Percentiles rank a stretch among this genome's conserved stretches.
Evolutionary conservation across 441 rosid genomes (phyloP).

Genomic region (Melianthus villosus): DNA sequence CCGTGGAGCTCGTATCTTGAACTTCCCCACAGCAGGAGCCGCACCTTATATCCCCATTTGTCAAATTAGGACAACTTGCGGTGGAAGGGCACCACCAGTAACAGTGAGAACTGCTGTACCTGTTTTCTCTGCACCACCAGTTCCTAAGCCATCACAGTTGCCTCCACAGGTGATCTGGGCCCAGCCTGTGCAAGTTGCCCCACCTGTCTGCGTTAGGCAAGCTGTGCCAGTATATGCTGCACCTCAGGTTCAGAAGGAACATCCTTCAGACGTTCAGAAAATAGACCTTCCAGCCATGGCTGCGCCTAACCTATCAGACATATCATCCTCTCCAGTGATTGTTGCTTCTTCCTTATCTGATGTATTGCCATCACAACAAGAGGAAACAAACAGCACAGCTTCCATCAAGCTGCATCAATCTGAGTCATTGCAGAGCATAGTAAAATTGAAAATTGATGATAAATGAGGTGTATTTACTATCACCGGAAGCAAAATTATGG

Average conservation of each 20-base stretch:
- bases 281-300: background rate
- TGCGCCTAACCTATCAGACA: constrained; percentile 1
- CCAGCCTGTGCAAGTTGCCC: constrained; percentile 34
- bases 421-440: constrained; percentile 28
- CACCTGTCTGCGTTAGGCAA: constrained; percentile 65
- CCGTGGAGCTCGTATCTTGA: constrained; percentile 29
- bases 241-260: constrained; percentile 27
- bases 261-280: background rate
- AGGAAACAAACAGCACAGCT: constrained; percentile 17
- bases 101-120: constrained; percentile 71
- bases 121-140: constrained; percentile 81
- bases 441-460: constrained; percentile 38
- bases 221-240: constrained; percentile 50
- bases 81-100: constrained; percentile 74
- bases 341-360: constrained; percentile 6
- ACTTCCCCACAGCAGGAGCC: constrained; percentile 61
- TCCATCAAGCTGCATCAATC: constrained; percentile 12
- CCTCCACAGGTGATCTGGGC: constrained; percentile 30
- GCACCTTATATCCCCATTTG: constrained; percentile 68
- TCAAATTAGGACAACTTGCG: constrained; percentile 42
- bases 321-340: constrained; percentile 16
- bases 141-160: constrained; percentile 24
- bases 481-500: constrained; percentile 12
- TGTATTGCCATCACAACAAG: constrained; percentile 8
- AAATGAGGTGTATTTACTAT: constrained; percentile 5